These are phyloP conservation scores for Toxoplasma gondii DNA, from an alignment of 169 alveolate species.

Conservation along the genomic window DNA sequence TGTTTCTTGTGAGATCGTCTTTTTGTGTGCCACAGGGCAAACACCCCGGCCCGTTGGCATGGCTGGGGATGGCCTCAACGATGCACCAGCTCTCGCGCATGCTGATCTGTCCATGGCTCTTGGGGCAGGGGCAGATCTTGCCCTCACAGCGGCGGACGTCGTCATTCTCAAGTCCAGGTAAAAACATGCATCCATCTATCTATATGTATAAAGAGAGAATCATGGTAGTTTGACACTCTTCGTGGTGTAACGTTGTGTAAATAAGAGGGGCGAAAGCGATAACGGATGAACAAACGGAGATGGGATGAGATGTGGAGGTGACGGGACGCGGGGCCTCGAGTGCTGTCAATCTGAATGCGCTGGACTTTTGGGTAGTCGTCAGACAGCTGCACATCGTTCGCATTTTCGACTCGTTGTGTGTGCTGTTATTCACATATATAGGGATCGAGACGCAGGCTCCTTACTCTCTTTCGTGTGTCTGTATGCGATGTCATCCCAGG, in stretches of 20 bases:
- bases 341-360: neutral
- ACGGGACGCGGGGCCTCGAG: neutral
- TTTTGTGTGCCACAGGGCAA: neutral
- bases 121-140: conserved; percentile 46
- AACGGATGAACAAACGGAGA: neutral
- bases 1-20: neutral
- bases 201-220: too few relatives aligned
- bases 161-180: conserved; percentile 23
- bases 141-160: conserved; percentile 46
- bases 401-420: too few relatives aligned
- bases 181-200: neutral
- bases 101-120: conserved; percentile 51
- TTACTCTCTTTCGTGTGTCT: too few relatives aligned
- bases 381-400: too few relatives aligned
- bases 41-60: neutral
- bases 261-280: neutral
- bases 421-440: too few relatives aligned
- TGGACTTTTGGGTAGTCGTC: too few relatives aligned
- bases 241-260: too few relatives aligned
- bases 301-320: neutral
- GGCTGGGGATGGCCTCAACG: conserved; percentile 66
- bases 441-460: too few relatives aligned
- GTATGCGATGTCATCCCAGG: too few relatives aligned
- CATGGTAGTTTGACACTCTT: too few relatives aligned
- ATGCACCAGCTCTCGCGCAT: conserved; percentile 49